These are phyloP conservation scores for Suillus weaverae DNA, from an alignment of 768 basidiomycete species.

Conservation along the genomic window DNA sequence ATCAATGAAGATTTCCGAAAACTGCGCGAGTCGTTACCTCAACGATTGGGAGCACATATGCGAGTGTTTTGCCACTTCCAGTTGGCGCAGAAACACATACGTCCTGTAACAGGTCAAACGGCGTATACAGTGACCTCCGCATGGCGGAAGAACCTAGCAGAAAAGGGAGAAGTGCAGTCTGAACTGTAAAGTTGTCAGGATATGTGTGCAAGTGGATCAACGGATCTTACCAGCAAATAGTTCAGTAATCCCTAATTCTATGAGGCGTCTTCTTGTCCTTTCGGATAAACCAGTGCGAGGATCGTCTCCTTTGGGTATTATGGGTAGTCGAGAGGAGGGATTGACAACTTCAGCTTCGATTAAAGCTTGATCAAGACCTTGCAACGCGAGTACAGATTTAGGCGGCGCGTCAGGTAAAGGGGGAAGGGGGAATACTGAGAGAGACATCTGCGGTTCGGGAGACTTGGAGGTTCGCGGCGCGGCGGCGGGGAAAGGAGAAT, in stretches of 20 bases:
- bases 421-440: constrained; percentile 73
- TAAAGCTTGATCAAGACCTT: constrained; percentile 77
- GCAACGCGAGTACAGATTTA: constrained; percentile 66
- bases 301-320: constrained; percentile 40
- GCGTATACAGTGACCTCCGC: constrained; percentile 56
- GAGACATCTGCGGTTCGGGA: constrained; percentile 30
- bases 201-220: background rate
- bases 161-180: constrained; percentile 84
- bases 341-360: constrained; percentile 69
- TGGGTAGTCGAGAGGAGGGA: constrained; percentile 45
- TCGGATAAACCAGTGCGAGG: constrained; percentile 53
- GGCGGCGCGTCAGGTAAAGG: constrained; percentile 67
- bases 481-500: constrained; percentile 9
- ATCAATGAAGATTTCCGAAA: background rate
- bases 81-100: constrained; percentile 96
- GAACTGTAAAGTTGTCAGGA: constrained; percentile 55
- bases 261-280: constrained; percentile 60
- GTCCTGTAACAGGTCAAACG: constrained; percentile 70
- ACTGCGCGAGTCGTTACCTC: constrained; percentile 51
- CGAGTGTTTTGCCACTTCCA: constrained; percentile 95
- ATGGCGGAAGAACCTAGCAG: constrained; percentile 51
- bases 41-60: constrained; percentile 92
- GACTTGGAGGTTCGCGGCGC: constrained; percentile 11
- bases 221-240: constrained; percentile 78
- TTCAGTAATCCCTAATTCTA: constrained; percentile 78